Evolutionary conservation across 129 eudicot species (phyloP).

Genomic region (Flaveria robusta): DNA sequence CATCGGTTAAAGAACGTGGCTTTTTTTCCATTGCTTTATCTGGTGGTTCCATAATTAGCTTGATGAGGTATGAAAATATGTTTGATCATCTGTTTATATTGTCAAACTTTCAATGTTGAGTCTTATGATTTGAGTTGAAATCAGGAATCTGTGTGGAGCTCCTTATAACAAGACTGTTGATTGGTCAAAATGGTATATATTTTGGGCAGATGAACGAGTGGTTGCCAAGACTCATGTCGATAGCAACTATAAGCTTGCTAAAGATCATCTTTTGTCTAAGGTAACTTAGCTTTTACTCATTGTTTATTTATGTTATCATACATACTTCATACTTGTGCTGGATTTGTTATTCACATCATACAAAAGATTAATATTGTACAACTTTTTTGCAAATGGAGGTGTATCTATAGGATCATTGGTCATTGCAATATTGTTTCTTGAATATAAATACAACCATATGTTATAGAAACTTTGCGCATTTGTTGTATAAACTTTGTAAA

Average conservation of each 20-base stretch:
- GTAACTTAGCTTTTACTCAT: slow-evolving; percentile 35
- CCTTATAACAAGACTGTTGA: slow-evolving; percentile 88
- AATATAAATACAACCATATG: background rate
- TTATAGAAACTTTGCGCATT: background rate
- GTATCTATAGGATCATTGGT: background rate
- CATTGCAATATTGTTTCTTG: slow-evolving; percentile 2
- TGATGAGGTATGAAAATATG: slow-evolving; percentile 52
- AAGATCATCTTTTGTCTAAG: slow-evolving; percentile 79
- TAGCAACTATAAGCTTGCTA: slow-evolving; percentile 89
- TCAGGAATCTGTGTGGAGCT: slow-evolving; percentile 82
- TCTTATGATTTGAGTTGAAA: slow-evolving; percentile 27
- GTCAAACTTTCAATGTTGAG: background rate
- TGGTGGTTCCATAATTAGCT: slow-evolving; percentile 85
- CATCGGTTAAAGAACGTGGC: slow-evolving; percentile 81
- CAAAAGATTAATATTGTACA: background rate
- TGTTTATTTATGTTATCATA: background rate
- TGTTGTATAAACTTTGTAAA: background rate
- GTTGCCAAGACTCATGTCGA: slow-evolving; percentile 77
- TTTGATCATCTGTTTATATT: slow-evolving; percentile 1
- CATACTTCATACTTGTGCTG: background rate
- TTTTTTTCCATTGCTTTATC: slow-evolving; percentile 83
- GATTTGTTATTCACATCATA: background rate
- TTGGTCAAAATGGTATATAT: slow-evolving; percentile 90
- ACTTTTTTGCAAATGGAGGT: slow-evolving; percentile 6
- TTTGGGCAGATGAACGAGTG: slow-evolving; percentile 97